Conservation (phyloP, 768 basidiomycete genomes). For the Pleurotus sapidus region DNA sequence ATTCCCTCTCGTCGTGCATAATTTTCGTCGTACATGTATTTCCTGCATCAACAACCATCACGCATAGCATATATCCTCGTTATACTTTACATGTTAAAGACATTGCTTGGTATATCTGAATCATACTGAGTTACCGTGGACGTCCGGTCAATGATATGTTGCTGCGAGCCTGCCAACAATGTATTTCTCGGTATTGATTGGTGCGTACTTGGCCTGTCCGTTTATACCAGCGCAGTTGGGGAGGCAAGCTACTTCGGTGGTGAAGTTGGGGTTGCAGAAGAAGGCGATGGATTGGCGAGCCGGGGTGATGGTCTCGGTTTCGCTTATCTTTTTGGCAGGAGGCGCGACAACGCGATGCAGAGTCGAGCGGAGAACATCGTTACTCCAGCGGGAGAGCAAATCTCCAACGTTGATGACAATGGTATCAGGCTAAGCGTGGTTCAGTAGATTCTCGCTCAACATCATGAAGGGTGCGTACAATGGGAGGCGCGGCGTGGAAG, state of each 20-base stretch:
- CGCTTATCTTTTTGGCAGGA: slow-evolving; percentile 42
- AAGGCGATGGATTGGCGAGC: slow-evolving; percentile 79
- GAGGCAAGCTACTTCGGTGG: slow-evolving; percentile 64
- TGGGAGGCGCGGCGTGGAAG: slow-evolving; percentile 72
- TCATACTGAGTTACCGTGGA: no score
- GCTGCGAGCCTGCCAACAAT: slow-evolving; percentile 68
- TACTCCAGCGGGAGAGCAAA: slow-evolving; percentile 80
- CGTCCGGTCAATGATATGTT: slow-evolving; percentile 36
- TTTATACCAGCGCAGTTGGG: slow-evolving; percentile 51
- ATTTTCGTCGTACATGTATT: slow-evolving; percentile 1
- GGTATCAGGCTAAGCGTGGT: slow-evolving; percentile 59
- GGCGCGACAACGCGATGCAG: slow-evolving; percentile 84
- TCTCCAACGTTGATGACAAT: slow-evolving; percentile 85
- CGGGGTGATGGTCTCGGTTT: slow-evolving; percentile 55
- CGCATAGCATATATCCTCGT: background rate
- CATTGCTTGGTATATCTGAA: no score
- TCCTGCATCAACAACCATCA: background rate
- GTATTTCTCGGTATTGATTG: slow-evolving; percentile 72
- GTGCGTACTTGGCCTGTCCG: slow-evolving; percentile 55
- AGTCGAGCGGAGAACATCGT: slow-evolving; percentile 75
- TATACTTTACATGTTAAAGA: background rate
- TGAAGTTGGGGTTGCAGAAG: slow-evolving; percentile 83
- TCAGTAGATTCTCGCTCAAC: background rate
- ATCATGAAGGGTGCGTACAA: slow-evolving; percentile 44
- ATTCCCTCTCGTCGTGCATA: background rate